Evolutionary conservation across 129 eudicot species (phyloP).

Genomic region (Helichrysum umbraculigerum): DNA sequence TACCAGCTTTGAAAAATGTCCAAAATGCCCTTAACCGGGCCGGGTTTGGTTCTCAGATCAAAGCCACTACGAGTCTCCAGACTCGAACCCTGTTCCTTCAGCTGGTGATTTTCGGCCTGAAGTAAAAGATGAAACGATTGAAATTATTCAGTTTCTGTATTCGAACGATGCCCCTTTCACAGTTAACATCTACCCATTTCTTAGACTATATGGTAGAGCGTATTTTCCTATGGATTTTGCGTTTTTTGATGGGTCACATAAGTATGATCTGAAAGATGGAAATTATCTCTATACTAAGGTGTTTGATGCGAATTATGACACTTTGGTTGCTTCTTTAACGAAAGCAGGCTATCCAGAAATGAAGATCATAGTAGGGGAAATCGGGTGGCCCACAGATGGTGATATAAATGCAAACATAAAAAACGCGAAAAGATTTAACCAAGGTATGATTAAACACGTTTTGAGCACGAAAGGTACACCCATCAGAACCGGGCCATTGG

Average conservation of each 20-base stretch:
- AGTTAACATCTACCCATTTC: conserved; percentile 87
- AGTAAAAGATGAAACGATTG: conserved; percentile 56
- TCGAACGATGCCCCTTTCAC: conserved; percentile 80
- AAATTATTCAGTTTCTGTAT: conserved; percentile 58
- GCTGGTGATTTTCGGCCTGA: conserved; percentile 87
- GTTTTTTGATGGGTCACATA: conserved; percentile 69
- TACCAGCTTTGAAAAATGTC: conserved; percentile 78
- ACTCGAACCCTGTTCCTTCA: conserved; percentile 76
- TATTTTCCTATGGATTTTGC: conserved; percentile 78
- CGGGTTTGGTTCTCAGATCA: conserved; percentile 63
- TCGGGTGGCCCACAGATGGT: conserved; percentile 98
- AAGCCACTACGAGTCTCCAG: conserved; percentile 88
- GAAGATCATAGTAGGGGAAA: conserved; percentile 77
- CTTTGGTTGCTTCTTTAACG: conserved; percentile 63
- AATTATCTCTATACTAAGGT: conserved; percentile 59
- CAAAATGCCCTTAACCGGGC: conserved; percentile 72
- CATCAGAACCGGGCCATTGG: conserved; percentile 53
- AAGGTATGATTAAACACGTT: conserved; percentile 59
- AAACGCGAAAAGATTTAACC: conserved; percentile 68
- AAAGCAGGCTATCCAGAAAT: conserved; percentile 82
- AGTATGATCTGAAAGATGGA: conserved; percentile 52
- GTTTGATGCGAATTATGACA: conserved; percentile 88
- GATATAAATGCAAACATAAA: conserved; percentile 56
- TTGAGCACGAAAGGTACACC: conserved; percentile 75
- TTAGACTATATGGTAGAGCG: conserved; percentile 61